phyloP scores from a whole-genome alignment of 2,329 filamentous ascomycete genomes.

The Colletotrichum higginsianum region DNA sequence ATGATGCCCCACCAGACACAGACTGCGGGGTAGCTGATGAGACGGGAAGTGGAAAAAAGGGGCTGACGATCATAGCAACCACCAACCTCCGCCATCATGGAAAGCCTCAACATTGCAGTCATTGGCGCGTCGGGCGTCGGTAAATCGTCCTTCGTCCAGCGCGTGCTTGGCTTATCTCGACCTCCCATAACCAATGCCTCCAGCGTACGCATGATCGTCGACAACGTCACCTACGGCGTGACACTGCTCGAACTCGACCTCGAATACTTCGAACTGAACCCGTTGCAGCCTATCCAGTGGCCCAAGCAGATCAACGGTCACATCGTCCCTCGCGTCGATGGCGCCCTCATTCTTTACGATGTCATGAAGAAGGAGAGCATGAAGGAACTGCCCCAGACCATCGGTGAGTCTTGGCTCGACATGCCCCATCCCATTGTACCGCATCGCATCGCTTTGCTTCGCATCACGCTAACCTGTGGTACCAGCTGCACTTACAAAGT shows the following conservation, averaged over 20 bases:
- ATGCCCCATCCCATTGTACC: not conserved
- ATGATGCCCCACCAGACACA: slow-evolving; percentile 45
- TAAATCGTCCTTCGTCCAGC: slow-evolving; percentile 78
- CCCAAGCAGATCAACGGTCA: slow-evolving; percentile 79
- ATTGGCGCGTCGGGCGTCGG: slow-evolving; percentile 77
- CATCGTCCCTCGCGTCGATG: slow-evolving; percentile 83
- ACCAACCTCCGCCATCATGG: slow-evolving; percentile 60
- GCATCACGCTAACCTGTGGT: slow-evolving; percentile 46
- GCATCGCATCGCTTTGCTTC: slow-evolving; percentile 26
- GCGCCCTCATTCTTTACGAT: slow-evolving; percentile 89
- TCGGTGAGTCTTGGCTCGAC: slow-evolving; percentile 74
- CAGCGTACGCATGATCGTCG: slow-evolving; percentile 70
- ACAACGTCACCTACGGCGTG: slow-evolving; percentile 70
- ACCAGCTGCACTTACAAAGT: slow-evolving; percentile 80
- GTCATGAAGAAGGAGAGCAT: slow-evolving; percentile 84
- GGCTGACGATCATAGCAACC: slow-evolving; percentile 43
- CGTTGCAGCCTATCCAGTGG: slow-evolving; percentile 74
- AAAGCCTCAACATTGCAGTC: slow-evolving; percentile 75
- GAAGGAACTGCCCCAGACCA: slow-evolving; percentile 78
- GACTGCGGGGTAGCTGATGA: slow-evolving; percentile 41
- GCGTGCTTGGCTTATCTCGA: slow-evolving; percentile 69
- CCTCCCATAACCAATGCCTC: slow-evolving; percentile 69
- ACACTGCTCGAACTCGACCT: slow-evolving; percentile 77
- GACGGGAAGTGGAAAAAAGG: slow-evolving; percentile 42
- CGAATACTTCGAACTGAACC: slow-evolving; percentile 74